Evolutionary conservation across 2,329 filamentous ascomycete genomes (phyloP).

Genomic region (Fusarium austroafricanum): DNA sequence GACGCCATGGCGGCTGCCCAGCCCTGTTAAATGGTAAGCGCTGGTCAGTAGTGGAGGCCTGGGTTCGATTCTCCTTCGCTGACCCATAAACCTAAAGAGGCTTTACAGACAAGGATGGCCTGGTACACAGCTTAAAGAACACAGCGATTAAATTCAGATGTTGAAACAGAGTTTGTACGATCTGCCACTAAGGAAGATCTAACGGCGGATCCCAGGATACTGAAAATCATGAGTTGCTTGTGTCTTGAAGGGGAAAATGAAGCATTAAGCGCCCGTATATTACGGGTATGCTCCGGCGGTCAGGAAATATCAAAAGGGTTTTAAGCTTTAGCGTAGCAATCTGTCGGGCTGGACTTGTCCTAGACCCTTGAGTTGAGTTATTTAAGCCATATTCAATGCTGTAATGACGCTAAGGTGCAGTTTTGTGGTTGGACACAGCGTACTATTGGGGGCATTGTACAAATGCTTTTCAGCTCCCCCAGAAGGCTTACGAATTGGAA

Average conservation of each 20-base stretch:
- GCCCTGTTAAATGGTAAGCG: conserved; percentile 30
- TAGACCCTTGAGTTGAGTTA: conserved; percentile 32
- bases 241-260: neutral
- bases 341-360: conserved; percentile 22
- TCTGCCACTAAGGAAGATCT: conserved; percentile 3
- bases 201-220: conserved; percentile 1
- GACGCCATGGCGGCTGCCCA: conserved; percentile 38
- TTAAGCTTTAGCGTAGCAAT: conserved; percentile 16
- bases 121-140: neutral
- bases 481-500: conserved; percentile 10
- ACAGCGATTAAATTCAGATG: neutral
- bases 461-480: conserved; percentile 14
- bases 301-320: conserved; percentile 20
- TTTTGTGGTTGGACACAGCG: conserved; percentile 5
- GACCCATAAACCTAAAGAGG: neutral
- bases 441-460: conserved; percentile 13
- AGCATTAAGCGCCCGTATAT: conserved; percentile 8
- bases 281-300: conserved; percentile 17
- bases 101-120: neutral
- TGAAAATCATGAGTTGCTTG: neutral
- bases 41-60: neutral
- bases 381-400: conserved; percentile 22
- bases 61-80: neutral
- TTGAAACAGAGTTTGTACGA: conserved; percentile 11
- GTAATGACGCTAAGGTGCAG: conserved; percentile 13